Conservation (phyloP, 225 moss, liverwort and hornwort species). For the Marchantia paleacea region DNA sequence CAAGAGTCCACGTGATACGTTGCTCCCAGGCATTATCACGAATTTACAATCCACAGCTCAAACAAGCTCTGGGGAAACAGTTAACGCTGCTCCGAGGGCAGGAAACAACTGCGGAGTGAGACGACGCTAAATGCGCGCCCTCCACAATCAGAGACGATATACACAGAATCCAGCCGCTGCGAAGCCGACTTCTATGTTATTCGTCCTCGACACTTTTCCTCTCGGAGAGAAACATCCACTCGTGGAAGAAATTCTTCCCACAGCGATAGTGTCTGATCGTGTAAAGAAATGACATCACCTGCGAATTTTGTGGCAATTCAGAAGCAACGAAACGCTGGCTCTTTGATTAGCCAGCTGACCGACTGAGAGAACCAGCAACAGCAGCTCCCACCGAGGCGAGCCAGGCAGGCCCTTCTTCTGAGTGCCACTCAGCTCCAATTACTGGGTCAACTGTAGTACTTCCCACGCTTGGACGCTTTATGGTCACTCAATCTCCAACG, state of each 20-base stretch:
- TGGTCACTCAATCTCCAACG: not conserved
- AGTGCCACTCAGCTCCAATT: not conserved
- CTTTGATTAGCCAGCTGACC: slow-evolving; percentile 16
- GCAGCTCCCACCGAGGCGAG: not conserved
- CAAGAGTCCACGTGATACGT: slow-evolving; percentile 25
- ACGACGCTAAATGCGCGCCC: slow-evolving; percentile 13
- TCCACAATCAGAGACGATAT: slow-evolving; percentile 5
- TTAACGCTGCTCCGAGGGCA: slow-evolving; percentile 20
- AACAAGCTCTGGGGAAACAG: not conserved
- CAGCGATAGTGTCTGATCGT: slow-evolving; percentile 28
- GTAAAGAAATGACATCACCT: slow-evolving; percentile 40
- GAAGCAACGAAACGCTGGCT: slow-evolving; percentile 18
- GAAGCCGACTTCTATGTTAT: slow-evolving; percentile 27
- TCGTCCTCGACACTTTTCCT: slow-evolving; percentile 32
- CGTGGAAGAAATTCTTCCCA: slow-evolving; percentile 45
- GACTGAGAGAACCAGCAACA: not conserved
- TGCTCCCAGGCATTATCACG: slow-evolving; percentile 33
- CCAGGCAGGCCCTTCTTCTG: not conserved
- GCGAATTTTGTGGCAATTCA: not conserved
- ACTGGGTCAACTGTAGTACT: not conserved
- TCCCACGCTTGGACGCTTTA: not conserved
- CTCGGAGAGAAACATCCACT: slow-evolving; percentile 43
- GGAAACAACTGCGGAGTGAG: slow-evolving; percentile 12
- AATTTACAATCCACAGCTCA: slow-evolving; percentile 3
- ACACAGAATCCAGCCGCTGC: slow-evolving; percentile 29